Base-by-base conservation (phyloP, 2,329 filamentous ascomycete species). In the Ophiostoma pallidulum region DNA sequence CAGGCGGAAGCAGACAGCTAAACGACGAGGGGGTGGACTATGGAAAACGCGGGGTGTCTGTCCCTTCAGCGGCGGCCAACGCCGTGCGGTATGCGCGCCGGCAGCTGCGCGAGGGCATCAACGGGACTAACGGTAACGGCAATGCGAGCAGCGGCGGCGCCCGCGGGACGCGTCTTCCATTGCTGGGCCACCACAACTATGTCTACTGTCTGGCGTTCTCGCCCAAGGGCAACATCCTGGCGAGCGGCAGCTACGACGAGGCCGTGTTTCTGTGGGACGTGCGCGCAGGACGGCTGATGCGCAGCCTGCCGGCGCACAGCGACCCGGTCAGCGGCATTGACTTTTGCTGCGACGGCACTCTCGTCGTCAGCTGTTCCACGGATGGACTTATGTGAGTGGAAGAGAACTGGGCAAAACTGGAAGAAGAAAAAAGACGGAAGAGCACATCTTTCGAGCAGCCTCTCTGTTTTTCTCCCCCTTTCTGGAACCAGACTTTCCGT, bases 241-340 rank as follows among this genome's bases (percentile, higher is more conserved):
- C 90, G 14, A 94, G 86, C 55, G 92, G 92, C 12, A 94, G 86
- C 54, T 97, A 96, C 66, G 92, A 98, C 57, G 92, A 98, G 69
- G 92, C 92, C 4, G 88, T 98, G 0, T 96, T 95, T 55, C 67
- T 98, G 5, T 98, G 92, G 92, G 92, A 98, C 64, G 86, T 97
- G 13, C 77, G 92, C 13, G 87, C 88, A 0, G 90, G 88, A 0
- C 74, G 84, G 19, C 72, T 92, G 29, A 95, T 98, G 89, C 78
- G 89, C 47, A 90, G 84, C 53, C 68, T 98, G 32, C 92, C 92
- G 1, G 92, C 92, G 3, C 92, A 98, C 60, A 94, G 88, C 24
- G 92, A 98, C 62, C 92, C 92, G 0, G 91, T 98, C 2, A 82
- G 84, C 47, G 89, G 90, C 0, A 91, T 98, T 9, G 91, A 96